Base-by-base conservation (phyloP, 1,284 basidiomycete genomes). In the Apiotrichum siamense region DNA sequence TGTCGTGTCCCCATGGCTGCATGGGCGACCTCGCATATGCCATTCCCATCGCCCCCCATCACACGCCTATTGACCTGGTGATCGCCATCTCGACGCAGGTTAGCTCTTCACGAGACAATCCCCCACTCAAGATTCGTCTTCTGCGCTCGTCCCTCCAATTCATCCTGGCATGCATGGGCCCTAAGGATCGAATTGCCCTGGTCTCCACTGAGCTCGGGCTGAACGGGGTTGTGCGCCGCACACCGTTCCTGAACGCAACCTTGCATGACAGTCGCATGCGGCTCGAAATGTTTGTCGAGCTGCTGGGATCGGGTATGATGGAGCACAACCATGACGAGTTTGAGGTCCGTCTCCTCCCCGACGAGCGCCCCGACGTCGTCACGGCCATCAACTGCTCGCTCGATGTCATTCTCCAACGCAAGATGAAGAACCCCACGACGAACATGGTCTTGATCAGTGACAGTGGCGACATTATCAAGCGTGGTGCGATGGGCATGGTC, bases 401-500 rank as follows among this genome's bases (percentile, higher is more conserved):
- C 21, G 94, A 98, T 69, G 84, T 93, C 25, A 86, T 97, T 17
- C 76, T 98, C 25, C 92, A 96, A 69, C 86, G 94, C 53, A 96
- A 94, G 77, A 77, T 83, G 33, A 87, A 88, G 61, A 97, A 96
- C 69, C 83, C 90, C 0, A 75, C 93, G 15, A 86, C 88, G 0
- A 90, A 90, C 18, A 88, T 98, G 83, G 76, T 97, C 40, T 80
- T 98, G 21, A 84, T 97, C 60, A 91, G 88, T 70, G 94, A 98
- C 67, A 85, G 88, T 1, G 78, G 86, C 6, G 92, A 97, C 65
- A 85, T 83, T 57, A 89, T 92, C 12, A 83, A 88, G 44, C 84
- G 91, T n/a, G 88, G 89, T n/a, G 91, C 97, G 74, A 97, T 98
- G 90, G 92, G 97, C 65, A 81, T 98, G 18, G 90, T 97, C 26